phyloP scores from a whole-genome alignment of 169 alveolate species.

The Cyclospora cayetanensis region DNA sequence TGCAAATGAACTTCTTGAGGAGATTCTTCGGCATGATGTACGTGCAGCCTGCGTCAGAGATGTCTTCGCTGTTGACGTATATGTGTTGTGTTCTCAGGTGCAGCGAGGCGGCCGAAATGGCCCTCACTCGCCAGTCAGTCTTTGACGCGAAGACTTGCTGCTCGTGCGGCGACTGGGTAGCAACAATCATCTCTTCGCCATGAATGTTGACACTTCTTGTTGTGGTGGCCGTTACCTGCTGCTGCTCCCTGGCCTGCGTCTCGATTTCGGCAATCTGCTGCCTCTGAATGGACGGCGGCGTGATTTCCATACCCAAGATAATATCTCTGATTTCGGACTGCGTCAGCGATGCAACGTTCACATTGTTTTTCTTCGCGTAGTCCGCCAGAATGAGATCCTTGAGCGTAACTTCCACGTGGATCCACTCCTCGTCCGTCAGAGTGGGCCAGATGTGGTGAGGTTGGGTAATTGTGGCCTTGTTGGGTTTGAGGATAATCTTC shows the following conservation, averaged over 20 bases:
- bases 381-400: slow-evolving; percentile 98
- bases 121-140: slow-evolving; percentile 99
- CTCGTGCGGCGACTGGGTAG: slow-evolving; percentile 99
- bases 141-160: slow-evolving; percentile 96
- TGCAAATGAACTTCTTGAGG: slow-evolving; percentile 95
- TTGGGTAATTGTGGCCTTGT: slow-evolving; percentile 96
- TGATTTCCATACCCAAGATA: slow-evolving; percentile 99
- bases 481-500: slow-evolving; percentile 97
- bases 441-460: slow-evolving; percentile 99
- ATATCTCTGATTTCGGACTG: slow-evolving; percentile 99
- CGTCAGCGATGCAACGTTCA: slow-evolving; percentile 98
- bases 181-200: slow-evolving; percentile 97
- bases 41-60: slow-evolving; percentile 84
- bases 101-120: slow-evolving; percentile 97
- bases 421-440: slow-evolving; percentile 99
- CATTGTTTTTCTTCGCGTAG: slow-evolving; percentile 99
- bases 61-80: slow-evolving; percentile 94
- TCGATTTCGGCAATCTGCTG: slow-evolving; percentile 96
- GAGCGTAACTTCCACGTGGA: slow-evolving; percentile 98
- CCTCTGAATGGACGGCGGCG: slow-evolving; percentile 97
- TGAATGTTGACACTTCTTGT: slow-evolving; percentile 97
- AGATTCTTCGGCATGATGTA: slow-evolving; percentile 98
- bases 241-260: slow-evolving; percentile 87
- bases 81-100: slow-evolving; percentile 97
- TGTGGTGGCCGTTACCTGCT: slow-evolving; percentile 89